phyloP scores from a whole-genome alignment of 2,329 filamentous ascomycete species.

The Colletotrichum paranaense region DNA sequence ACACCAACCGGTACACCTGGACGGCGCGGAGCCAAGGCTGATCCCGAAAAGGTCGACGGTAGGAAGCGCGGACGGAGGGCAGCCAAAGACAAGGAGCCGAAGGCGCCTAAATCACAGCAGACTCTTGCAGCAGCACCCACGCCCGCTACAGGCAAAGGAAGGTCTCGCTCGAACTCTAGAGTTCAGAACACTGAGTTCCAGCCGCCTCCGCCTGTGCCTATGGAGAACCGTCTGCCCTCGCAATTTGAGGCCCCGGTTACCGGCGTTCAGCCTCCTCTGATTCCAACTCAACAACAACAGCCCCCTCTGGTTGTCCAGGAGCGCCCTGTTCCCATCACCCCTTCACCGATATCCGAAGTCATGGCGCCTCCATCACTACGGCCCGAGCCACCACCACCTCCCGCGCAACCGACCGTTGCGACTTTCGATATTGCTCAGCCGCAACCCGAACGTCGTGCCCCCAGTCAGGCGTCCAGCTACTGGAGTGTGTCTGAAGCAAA shows the following conservation, averaged over 20 bases:
- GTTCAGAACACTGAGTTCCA: conserved; percentile 56
- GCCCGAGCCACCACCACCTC: conserved; percentile 63
- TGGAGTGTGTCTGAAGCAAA: conserved; percentile 87
- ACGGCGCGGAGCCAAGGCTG: conserved; percentile 61
- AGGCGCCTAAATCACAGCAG: conserved; percentile 48
- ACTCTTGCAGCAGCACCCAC: conserved; percentile 59
- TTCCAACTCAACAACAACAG: conserved; percentile 41
- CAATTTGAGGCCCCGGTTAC: conserved; percentile 57
- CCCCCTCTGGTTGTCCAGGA: conserved; percentile 43
- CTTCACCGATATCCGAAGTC: conserved; percentile 60
- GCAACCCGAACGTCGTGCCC: conserved; percentile 62
- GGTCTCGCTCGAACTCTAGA: conserved; percentile 67
- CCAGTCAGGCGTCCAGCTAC: conserved; percentile 79
- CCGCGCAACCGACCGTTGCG: conserved; percentile 58
- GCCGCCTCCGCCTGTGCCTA: conserved; percentile 48
- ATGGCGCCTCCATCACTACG: conserved; percentile 68
- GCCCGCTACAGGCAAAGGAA: conserved; percentile 53
- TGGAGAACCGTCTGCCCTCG: conserved; percentile 53
- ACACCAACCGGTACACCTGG: conserved; percentile 69
- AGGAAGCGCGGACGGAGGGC: conserved; percentile 54
- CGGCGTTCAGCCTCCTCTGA: conserved; percentile 56
- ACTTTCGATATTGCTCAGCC: conserved; percentile 62
- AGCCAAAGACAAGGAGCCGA: conserved; percentile 55
- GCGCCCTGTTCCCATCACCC: conserved; percentile 46
- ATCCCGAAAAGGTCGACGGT: conserved; percentile 53